Percentiles rank a stretch among this genome's conserved stretches.
Conservation (phyloP, 306 rosid species). For the Spatholobus suberectus region DNA sequence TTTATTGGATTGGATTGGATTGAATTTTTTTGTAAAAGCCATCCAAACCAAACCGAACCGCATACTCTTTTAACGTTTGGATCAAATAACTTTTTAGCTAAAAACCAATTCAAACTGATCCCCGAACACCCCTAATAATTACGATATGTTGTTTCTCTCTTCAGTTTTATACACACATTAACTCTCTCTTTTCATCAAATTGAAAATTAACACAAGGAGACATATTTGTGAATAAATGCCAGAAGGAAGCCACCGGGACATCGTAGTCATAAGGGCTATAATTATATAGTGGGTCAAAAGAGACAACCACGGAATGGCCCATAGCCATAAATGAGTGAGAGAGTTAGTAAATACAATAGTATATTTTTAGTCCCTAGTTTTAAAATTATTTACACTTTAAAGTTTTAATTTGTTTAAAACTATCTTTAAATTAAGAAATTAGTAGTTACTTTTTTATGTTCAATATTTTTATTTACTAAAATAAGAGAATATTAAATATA, state of each 20-base stretch:
- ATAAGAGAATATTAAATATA: neutral
- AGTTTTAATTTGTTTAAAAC: neutral
- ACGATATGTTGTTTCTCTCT: too few relatives aligned
- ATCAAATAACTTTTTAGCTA: too few relatives aligned
- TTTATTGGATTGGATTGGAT: too few relatives aligned
- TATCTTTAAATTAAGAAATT: neutral
- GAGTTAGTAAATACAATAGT: neutral
- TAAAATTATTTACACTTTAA: neutral
- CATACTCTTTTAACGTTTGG: too few relatives aligned
- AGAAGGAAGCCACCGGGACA: slow-evolving; percentile 15
- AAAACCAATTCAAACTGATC: too few relatives aligned
- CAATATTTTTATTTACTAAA: neutral
- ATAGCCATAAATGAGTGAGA: neutral
- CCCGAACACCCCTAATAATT: too few relatives aligned
- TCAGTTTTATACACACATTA: neutral
- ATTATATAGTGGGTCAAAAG: neutral
- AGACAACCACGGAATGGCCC: neutral
- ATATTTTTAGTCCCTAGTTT: neutral
- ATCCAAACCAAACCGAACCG: too few relatives aligned
- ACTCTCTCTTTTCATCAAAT: neutral
- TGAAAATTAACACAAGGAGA: neutral
- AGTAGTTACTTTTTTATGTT: neutral
- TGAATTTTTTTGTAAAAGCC: too few relatives aligned
- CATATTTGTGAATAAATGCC: neutral
- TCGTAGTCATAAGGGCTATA: neutral